phyloP scores from a whole-genome alignment of 257 asterid genomes.

The Marsdenia floribunda region DNA sequence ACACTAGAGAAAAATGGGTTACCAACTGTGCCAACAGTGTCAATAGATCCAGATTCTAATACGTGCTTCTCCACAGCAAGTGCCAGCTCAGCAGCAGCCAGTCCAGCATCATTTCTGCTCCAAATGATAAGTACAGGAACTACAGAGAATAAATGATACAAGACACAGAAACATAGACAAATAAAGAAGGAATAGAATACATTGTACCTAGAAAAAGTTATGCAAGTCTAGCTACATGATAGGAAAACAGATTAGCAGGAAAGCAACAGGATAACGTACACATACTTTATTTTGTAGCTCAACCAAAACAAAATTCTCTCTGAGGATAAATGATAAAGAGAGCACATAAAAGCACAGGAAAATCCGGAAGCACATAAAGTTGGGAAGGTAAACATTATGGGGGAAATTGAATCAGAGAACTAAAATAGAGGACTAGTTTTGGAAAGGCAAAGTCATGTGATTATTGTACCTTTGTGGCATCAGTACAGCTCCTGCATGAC shows the following conservation, averaged over 20 bases:
- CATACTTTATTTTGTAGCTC: background rate
- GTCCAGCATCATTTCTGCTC: conserved; percentile 86
- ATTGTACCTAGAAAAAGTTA: background rate
- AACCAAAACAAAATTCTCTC: background rate
- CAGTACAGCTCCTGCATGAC: conserved; percentile 95
- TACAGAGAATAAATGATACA: background rate
- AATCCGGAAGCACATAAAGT: background rate
- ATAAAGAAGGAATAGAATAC: background rate
- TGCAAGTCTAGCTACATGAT: background rate
- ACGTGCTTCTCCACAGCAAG: conserved; percentile 92
- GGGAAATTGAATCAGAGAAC: background rate
- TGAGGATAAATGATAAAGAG: background rate
- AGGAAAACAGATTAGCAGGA: background rate
- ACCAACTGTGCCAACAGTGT: conserved; percentile 98
- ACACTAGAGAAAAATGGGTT: conserved; percentile 11
- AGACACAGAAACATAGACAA: background rate
- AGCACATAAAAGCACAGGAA: background rate
- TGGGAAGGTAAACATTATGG: background rate
- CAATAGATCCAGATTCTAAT: conserved; percentile 78
- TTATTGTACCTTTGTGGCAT: conserved; percentile 68
- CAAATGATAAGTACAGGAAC: conserved; percentile 20
- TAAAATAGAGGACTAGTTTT: background rate
- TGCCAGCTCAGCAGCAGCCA: conserved; percentile 95
- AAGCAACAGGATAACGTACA: background rate
- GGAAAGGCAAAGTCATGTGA: background rate